Evolutionary conservation across 345 rosid species (phyloP).

Genomic region (Abelmoschus esculentus): DNA sequence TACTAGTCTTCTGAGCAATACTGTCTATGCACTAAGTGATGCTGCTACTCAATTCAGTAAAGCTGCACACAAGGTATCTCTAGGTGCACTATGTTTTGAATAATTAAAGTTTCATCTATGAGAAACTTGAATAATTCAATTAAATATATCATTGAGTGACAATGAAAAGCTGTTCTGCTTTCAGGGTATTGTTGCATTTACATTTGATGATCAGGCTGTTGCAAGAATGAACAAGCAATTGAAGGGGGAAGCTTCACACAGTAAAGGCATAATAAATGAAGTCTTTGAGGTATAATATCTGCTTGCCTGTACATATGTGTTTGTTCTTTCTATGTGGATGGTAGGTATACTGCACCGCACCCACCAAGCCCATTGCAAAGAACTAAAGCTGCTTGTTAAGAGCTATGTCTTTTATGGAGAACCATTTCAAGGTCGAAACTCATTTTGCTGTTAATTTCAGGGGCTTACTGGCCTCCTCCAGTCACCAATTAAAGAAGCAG

Average conservation of each 20-base stretch:
- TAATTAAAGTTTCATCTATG: neutral
- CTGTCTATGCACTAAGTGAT: conserved; percentile 88
- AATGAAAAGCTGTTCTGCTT: conserved; percentile 12
- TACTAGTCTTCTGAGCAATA: conserved; percentile 78
- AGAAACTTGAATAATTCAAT: neutral
- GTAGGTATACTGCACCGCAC: neutral
- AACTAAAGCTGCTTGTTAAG: neutral
- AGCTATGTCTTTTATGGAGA: neutral
- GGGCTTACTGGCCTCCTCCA: conserved; percentile 96
- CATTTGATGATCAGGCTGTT: conserved; percentile 84
- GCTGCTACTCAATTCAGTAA: conserved; percentile 95
- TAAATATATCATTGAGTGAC: conserved; percentile 5
- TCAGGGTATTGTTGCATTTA: conserved; percentile 92
- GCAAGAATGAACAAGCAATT: conserved; percentile 70
- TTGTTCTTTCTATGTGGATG: neutral
- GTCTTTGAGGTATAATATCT: conserved; percentile 69
- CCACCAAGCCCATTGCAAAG: neutral
- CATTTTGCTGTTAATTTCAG: conserved; percentile 27
- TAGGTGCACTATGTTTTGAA: neutral
- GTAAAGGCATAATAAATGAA: conserved; percentile 89
- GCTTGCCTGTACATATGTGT: conserved; percentile 19
- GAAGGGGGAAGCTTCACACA: conserved; percentile 61
- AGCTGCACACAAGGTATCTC: conserved; percentile 90
- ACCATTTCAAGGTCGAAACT: neutral
- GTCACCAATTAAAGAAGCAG: conserved; percentile 81